Base-by-base conservation (phyloP, 768 basidiomycete genomes). In the Auricularia heimuer region DNA sequence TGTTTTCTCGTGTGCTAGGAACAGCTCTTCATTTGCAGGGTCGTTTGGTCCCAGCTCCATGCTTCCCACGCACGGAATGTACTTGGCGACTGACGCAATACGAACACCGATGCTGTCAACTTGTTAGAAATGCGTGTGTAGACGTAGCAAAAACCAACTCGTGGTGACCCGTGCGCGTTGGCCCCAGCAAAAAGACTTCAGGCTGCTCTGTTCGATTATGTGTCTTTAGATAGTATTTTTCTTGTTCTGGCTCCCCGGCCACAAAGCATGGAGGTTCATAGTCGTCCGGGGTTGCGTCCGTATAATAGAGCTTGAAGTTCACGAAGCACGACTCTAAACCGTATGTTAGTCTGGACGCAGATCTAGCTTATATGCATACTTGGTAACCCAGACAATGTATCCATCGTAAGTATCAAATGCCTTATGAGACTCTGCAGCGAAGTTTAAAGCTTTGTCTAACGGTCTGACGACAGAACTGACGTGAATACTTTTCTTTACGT, bases 231-330 rank as follows among this genome's bases (percentile, higher is more conserved):
- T 83, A 89, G 85, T 88, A 92, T 65, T 79, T 88, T 71, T 92
- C 86, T 67, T 82, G 83, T n/a, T 86, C 79, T 4, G 77, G 75
- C 70, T 94, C 90, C 0, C 86, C 90, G 3, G 88, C 75, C 65
- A 82, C 81, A 70, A 94, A 94, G 72, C 87, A 78, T 0, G 89
- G 89, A 4, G 93, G 93, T 71, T 95, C 89, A 70, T 95, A 95
- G 62, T 92, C 86, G 8, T 80, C 77, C 0, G 93, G 93, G 12
- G 91, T 87, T 24, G 84, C 79, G 60, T 90, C 86, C 14, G 87
- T 88, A 73, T 93, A 94, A 72, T 88, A 92, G 11, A 92, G 75
- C 72, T 95, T 94, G 78, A 94, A 91, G 24, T 88, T 90, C n/a
- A 92, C 90, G 70, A 81, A 94, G 39, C 92, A 87, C 60, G 86